Evolutionary conservation across 1,139 yeast genomes (phyloP), one percentile per base, ranked within the genome.

Genomic region (Saccharomyces hybrid): DNA sequence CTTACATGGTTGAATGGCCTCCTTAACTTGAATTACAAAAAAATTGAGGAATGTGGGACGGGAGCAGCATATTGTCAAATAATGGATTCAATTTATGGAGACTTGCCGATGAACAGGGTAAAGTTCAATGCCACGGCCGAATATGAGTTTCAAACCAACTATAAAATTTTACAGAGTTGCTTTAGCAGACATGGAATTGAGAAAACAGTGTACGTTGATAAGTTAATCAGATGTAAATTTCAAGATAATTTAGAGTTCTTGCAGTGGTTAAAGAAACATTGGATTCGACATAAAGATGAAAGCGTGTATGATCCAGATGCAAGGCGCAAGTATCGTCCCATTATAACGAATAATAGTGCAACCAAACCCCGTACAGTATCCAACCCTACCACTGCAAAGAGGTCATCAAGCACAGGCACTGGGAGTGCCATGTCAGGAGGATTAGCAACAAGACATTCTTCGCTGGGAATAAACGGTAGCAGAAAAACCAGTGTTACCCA

Each of bases 21-120:
- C 5, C 76, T 89, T 48, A 79, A 79, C 52, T 71, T 90, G 47
- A 77, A 83, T 59, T 81, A 87, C 63, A 77, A 83, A 52, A 89
- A 87, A 65, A 86, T 93, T 2, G 99, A 95, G 67, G 93, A 90
- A 70, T 86, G 97, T 68, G 99, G 99, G 20, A 83, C 86, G 2
- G 99, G 99, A 2, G 97, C 96, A 0, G 95, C 89, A 2, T 91
- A 88, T 69, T 90, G 98, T 71, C 97, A 91, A 71, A 78, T 93
- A 51, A 79, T 91, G 76, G 97, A 93, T 70, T 82, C 91, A 26
- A 82, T 93, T 31, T 87, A 78, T 64, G 84, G 86, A 26, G 96
- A 88, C 61, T 78, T 91, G 14, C 93, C 96, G 4, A 81, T 90
- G 85, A 68, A 74, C 53, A 81, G 85, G 62, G 93, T 91, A 57